Base-by-base conservation (phyloP, 805 yeast species). In the Starmerella tilneyi region DNA sequence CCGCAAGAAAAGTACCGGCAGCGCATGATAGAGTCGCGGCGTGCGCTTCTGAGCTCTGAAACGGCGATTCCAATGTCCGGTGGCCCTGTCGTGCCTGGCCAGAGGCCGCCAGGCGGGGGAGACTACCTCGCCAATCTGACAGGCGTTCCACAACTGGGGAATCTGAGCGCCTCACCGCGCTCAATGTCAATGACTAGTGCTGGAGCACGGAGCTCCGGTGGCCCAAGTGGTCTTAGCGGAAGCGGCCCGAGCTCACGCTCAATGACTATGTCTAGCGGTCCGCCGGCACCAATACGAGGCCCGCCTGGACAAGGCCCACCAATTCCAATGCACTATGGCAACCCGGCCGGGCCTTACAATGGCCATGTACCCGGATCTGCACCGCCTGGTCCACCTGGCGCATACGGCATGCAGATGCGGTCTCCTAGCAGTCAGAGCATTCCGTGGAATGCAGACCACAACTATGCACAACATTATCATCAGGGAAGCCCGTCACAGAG, bases 1-100 rank as follows among this genome's bases (percentile, higher is more conserved):
- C 43, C 44, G 40, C 45, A 47, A 41, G 54, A 51, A 30, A 45
- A 55, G 48, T 54, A 59, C 51, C 54, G 60, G 20, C 59, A 56
- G 31, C 50, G 56, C 15, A 51, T 56, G 53, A 51, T 53, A 23
- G 60, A 56, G 36, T 46, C 54, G 20, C 53, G 59, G 28, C 48
- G 56, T 20, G 54, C 52, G 15, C 44, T 52, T 21, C 34, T 54
- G 31, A 39, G 53, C 35, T 30, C 48, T 23, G 58, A 51, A 13
- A 45, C 54, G 7, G 56, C 56, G 11, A 43, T 53, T 13, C 57
- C 55, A 16, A 21, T 45, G 35, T 49, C 58, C 9, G 49, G 52
- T 13, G 36, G 38, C 30, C 32, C 36, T 13, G 28, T n/a, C 16
- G 35, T 9, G n/a, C n/a, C n/a, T n/a, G n/a, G n/a, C n/a, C n/a